phyloP scores from a whole-genome alignment of 805 yeast species.

The Metschnikowia santaceciliae region DNA sequence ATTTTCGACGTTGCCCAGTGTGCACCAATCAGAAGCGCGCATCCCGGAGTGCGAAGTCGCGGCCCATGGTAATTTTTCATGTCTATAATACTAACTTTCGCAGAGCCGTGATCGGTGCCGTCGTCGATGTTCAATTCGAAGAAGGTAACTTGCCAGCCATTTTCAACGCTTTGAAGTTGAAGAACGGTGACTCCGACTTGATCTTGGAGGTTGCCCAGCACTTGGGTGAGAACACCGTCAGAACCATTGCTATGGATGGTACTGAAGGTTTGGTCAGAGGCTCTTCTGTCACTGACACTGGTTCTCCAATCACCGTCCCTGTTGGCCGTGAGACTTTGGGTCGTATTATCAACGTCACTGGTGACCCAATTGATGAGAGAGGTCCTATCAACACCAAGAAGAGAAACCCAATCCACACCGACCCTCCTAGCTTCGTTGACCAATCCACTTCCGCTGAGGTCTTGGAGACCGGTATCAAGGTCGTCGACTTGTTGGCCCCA shows the following conservation, averaged over 20 bases:
- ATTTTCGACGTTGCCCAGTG: not conserved
- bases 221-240: conserved; percentile 99
- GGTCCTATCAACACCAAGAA: conserved; percentile 93
- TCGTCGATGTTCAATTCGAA: conserved; percentile 97
- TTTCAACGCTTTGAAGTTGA: conserved; percentile 91
- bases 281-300: conserved; percentile 85
- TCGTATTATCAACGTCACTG: conserved; percentile 95
- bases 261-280: conserved; percentile 99
- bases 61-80: conserved; percentile 1
- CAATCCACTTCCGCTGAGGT: conserved; percentile 98
- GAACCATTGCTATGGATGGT: conserved; percentile 99
- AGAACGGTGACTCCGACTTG: conserved; percentile 71
- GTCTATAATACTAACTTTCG: conserved; percentile 29
- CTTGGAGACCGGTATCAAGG: conserved; percentile 99
- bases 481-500: conserved; percentile 98
- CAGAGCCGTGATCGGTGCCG: conserved; percentile 98
- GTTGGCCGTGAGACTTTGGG: conserved; percentile 99
- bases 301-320: conserved; percentile 98
- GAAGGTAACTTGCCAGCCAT: conserved; percentile 97
- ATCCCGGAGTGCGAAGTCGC: conserved; percentile 4
- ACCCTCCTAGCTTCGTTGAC: conserved; percentile 93
- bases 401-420: conserved; percentile 98
- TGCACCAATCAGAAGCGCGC: conserved; percentile 10
- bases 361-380: conserved; percentile 99
- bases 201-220: conserved; percentile 99